Base-by-base conservation (phyloP, 495 filamentous ascomycete species). In the Penicillium crystallinum region DNA sequence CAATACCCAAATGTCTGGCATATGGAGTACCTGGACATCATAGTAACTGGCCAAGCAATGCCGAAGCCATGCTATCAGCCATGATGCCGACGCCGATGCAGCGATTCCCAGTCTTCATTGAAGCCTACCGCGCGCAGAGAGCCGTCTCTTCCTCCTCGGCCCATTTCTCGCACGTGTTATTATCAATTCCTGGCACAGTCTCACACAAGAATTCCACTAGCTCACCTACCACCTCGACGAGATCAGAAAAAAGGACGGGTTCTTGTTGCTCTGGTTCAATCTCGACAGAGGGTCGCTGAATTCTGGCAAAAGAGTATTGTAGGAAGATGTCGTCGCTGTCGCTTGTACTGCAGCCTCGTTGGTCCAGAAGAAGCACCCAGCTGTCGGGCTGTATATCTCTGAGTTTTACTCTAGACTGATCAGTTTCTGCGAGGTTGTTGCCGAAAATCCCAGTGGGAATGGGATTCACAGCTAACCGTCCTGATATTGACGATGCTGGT, bases 161-260 rank as follows among this genome's bases (percentile, higher is more conserved):
- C 25, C 42, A 33, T 49, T 38, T 56, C 29, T 56, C 46, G 21
- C 22, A 56, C 29, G 15, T 44, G 30, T 46, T 6, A 37, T 72
- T 40, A 57, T 79, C 55, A 6, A 31, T 51, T 11, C 14, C 53
- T 29, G 33, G 33, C 41, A 22, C 40, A 15, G 46, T 56, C 19
- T 44, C 40, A 22, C 46, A 40, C 41, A 56, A 40, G 31, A 56
- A 56, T 1, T 50, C 39, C 7, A 22, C 50, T 15, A 56, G 46
- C 55, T 43, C 55, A 37, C 55, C 55, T 4, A 57, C 49, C 27
- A 53, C 37, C 37, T 57, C 43, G 14, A 53, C 34, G 2, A 31
- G n/a, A 15, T n/a, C 31, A 37, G 41, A n/a, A 27, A 31, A 11
- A 17, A 12, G 25, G 27, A 23, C 23, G 21, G 33, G 33, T 15